phyloP scores from a whole-genome alignment of 2,329 filamentous ascomycete species.

The Botryotinia narcissicola region DNA sequence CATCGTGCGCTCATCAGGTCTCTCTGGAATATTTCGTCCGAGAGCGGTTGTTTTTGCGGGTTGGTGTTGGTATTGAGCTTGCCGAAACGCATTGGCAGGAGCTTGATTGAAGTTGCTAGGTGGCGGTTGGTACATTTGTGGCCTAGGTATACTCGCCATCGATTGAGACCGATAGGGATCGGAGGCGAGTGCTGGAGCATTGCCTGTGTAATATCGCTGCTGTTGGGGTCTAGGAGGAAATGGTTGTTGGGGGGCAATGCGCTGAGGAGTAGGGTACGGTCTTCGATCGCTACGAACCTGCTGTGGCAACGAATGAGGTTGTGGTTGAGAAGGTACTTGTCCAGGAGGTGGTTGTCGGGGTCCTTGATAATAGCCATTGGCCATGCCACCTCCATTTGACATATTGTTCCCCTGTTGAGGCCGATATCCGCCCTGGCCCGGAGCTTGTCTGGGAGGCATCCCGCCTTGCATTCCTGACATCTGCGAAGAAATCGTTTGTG shows the following conservation, averaged over 20 bases:
- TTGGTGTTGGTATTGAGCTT: constrained; percentile 66
- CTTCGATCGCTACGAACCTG: constrained; percentile 61
- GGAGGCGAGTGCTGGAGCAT: constrained; percentile 67
- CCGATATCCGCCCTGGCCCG: constrained; percentile 44
- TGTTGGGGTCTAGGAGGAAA: constrained; percentile 47
- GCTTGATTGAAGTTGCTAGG: constrained; percentile 62
- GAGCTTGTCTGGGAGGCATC: constrained; percentile 46
- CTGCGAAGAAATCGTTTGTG: constrained; percentile 66
- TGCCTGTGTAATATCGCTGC: constrained; percentile 61
- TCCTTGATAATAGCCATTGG: constrained; percentile 51
- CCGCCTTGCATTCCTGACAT: constrained; percentile 43
- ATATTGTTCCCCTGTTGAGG: constrained; percentile 22
- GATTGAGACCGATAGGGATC: constrained; percentile 93
- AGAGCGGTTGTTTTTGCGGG: constrained; percentile 83
- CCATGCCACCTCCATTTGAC: constrained; percentile 38
- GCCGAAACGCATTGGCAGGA: constrained; percentile 73
- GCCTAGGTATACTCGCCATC: constrained; percentile 73
- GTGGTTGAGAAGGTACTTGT: constrained; percentile 45
- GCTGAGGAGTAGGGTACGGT: constrained; percentile 63
- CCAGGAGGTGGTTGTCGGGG: constrained; percentile 40
- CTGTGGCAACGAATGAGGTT: constrained; percentile 58
- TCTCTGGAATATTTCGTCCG: constrained; percentile 85
- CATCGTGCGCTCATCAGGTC: constrained; percentile 92
- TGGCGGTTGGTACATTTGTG: constrained; percentile 66
- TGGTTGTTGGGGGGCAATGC: constrained; percentile 43